phyloP scores from a whole-genome alignment of 805 yeast genomes.

The Starmera amethionina region DNA sequence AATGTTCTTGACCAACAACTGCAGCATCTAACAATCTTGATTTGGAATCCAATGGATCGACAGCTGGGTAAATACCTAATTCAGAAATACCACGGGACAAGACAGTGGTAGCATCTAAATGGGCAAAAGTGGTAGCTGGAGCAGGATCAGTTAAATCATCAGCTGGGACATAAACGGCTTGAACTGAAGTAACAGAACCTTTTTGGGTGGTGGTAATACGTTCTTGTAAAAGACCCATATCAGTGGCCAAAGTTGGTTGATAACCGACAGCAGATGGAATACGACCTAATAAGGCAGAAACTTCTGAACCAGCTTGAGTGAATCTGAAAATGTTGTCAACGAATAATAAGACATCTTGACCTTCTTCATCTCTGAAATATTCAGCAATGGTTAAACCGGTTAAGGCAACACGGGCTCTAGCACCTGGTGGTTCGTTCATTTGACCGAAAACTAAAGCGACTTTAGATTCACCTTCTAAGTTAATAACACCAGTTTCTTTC shows the following conservation, averaged over 20 bases:
- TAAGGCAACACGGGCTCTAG: slow-evolving; percentile 99
- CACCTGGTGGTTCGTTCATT: slow-evolving; percentile 99
- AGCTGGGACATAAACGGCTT: slow-evolving; percentile 99
- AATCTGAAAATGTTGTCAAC: slow-evolving; percentile 99
- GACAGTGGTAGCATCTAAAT: slow-evolving; percentile 99
- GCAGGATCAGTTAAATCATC: slow-evolving; percentile 99
- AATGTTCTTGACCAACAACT: slow-evolving; percentile 98
- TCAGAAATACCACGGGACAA: slow-evolving; percentile 99
- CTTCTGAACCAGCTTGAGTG: slow-evolving; percentile 99
- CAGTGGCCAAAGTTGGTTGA: slow-evolving; percentile 99
- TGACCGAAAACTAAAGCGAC: slow-evolving; percentile 99
- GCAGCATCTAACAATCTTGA: slow-evolving; percentile 96
- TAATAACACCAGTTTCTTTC: slow-evolving; percentile 99
- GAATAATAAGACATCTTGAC: slow-evolving; percentile 99
- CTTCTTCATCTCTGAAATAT: slow-evolving; percentile 99
- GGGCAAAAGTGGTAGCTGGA: slow-evolving; percentile 99
- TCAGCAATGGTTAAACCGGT: slow-evolving; percentile 99
- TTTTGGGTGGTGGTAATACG: slow-evolving; percentile 99
- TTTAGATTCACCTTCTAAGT: slow-evolving; percentile 99
- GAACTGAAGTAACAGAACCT: slow-evolving; percentile 99
- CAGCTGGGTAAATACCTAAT: slow-evolving; percentile 99
- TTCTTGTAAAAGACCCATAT: slow-evolving; percentile 99
- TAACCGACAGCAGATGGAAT: slow-evolving; percentile 99
- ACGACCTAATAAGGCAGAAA: slow-evolving; percentile 99
- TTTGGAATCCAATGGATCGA: slow-evolving; percentile 99